Evolutionary conservation across 306 rosid species (phyloP).

Genomic region (Cucurbita pepo): DNA sequence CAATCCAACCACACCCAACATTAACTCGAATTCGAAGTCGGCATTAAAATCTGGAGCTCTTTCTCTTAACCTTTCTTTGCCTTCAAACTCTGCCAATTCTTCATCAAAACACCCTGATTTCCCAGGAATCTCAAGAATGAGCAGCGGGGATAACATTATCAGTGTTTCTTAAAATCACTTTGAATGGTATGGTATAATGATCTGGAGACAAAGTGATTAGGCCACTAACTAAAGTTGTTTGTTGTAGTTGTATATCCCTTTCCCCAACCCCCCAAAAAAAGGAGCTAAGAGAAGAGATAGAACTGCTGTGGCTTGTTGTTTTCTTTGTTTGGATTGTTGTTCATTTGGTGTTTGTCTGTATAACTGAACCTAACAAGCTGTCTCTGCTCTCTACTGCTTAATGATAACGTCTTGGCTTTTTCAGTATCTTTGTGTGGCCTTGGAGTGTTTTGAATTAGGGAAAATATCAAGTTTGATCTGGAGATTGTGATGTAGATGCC

Average conservation of each 20-base stretch:
- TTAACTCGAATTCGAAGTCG: slow-evolving; percentile 24
- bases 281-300: neutral
- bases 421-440: neutral
- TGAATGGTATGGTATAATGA: neutral
- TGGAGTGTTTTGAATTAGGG: neutral
- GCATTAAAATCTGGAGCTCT: slow-evolving; percentile 33
- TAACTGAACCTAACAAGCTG: slow-evolving; percentile 4
- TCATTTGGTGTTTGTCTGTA: neutral
- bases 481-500: neutral
- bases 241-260: slow-evolving; percentile 5
- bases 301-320: neutral
- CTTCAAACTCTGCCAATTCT: slow-evolving; percentile 34
- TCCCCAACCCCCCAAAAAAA: neutral
- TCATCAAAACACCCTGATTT: slow-evolving; percentile 41
- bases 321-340: neutral
- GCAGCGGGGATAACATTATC: slow-evolving; percentile 56
- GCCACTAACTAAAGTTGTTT: neutral
- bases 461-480: neutral
- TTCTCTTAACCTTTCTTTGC: slow-evolving; percentile 59
- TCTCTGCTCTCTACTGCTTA: neutral
- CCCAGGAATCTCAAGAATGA: slow-evolving; percentile 39
- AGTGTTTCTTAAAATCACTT: slow-evolving; percentile 48
- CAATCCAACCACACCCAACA: slow-evolving; percentile 16
- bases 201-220: neutral
- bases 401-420: neutral